Evolutionary conservation across 352 stramenopile species (phyloP), one percentile per base, ranked within the genome.

Genomic region (Blastocystis sp.): DNA sequence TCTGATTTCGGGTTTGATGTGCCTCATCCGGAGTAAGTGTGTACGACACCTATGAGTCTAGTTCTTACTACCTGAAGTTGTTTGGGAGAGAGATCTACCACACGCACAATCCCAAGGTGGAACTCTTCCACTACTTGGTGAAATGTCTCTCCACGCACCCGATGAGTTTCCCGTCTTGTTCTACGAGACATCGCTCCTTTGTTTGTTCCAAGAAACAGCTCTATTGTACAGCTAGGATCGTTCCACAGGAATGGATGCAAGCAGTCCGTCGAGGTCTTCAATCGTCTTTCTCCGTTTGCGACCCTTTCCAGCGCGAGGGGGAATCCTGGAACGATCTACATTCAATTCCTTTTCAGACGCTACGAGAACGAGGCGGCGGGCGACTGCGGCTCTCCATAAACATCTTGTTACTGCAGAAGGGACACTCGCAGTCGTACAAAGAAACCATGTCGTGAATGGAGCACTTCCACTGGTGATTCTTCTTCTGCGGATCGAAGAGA

Each of bases 1-100:
- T 48, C 69, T 32, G 69, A 81, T 42, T 81, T 81, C 36, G 69
- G 69, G n/a, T 81, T 81, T 21, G 69, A 81, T 46, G 61, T 49
- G 61, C 69, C 69, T 21, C 69, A 81, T 64, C 46, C 46, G n/a
- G n/a, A 64, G 69, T 81, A 64, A 4, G 24, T 0, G 18, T 21
- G 1, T 32, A 29, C 3, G 7, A n/a, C 0, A 56, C 7, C 14
- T 8, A 32, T 38, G 16, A n/a, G 16, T 46, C 9, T 24, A 75
- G 63, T 11, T 75, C 63, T 4, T 27, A 7, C 2, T 75, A 51
- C 32, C 24, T 75, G 7, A 2, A 75, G 6, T 53, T n/a, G 34
- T 75, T 75, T 75, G 29, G 18, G 6, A 6, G 36, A 51, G 63
- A 75, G 16, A 34, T 75, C 32, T n/a, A 21, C 4, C 24, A 51